These are phyloP conservation scores for Fremontodendron californicum DNA, from an alignment of 345 rosid genomes.

Conservation along the genomic window DNA sequence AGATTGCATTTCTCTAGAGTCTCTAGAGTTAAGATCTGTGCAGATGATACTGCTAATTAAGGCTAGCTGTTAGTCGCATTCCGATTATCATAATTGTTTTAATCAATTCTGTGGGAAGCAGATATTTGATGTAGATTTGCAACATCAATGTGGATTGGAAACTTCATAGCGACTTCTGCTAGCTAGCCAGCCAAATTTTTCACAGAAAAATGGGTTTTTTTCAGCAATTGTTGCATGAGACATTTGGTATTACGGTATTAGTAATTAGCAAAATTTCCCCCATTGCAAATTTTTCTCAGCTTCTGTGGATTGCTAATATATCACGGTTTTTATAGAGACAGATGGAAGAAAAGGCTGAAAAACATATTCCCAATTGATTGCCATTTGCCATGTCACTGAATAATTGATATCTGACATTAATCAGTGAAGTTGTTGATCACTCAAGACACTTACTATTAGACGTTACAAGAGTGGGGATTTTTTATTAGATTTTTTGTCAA, in stretches of 20 bases:
- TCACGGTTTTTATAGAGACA: too few species aligned
- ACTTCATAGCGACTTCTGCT: not conserved
- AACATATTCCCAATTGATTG: not conserved
- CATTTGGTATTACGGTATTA: too few species aligned
- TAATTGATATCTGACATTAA: too few species aligned
- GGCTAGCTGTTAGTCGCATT: not conserved
- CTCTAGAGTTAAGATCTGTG: too few species aligned
- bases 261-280: too few species aligned
- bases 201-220: not conserved
- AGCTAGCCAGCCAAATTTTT: not conserved
- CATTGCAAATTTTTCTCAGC: too few species aligned
- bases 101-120: not conserved
- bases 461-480: too few species aligned
- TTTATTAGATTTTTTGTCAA: too few species aligned
- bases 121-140: not conserved
- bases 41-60: not conserved
- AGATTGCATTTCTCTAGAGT: constrained; percentile 37
- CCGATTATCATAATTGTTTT: too few species aligned
- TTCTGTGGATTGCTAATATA: too few species aligned
- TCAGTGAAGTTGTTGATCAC: not conserved
- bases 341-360: not conserved
- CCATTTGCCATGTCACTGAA: not conserved
- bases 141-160: not conserved
- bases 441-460: not conserved
- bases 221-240: not conserved